Base-by-base conservation (phyloP, 2,329 filamentous ascomycete genomes). In the Trichophyton schoenleinii region DNA sequence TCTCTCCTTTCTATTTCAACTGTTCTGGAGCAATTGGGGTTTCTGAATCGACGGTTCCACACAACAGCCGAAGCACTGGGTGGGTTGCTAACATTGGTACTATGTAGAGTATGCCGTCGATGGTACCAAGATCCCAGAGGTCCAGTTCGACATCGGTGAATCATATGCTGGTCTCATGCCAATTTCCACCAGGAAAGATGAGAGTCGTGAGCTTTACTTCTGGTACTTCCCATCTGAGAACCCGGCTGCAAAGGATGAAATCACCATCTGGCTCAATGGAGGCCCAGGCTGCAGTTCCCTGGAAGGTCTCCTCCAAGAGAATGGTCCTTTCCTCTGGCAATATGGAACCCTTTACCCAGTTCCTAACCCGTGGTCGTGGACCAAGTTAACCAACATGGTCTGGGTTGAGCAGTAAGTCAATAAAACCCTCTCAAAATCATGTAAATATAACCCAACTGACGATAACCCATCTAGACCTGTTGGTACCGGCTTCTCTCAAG, bases 321-420 rank as follows among this genome's bases (percentile, higher is more conserved):
- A 90, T 67, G 88, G 89, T 0, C 86, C 88, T 0, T 87, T 89
- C 67, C 62, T 81, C 3, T 89, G 86, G 86, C 82, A 87, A 69
- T 60, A 60, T 44, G 89, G 89, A 38, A 91, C 87, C 0, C 81
- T 79, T 61, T 78, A 79, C 18, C 87, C 87, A 0, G 78, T 84
- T 0, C 74, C 77, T 52, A 91, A 91, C 69, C 79, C 81, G 0
- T 91, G 86, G 75, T 81, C 81, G n/a, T 91, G 87, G 87, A 82
- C 83, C 63, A 87, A 87, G 58, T 73, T 92, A 41, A 88, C 87
- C 60, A 90, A 91, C 71, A 82, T 91, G 68, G 76, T 94, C 55
- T 94, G 85, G 82, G 79, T 88, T 7, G 87, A 89, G 67, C 86
- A 88, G 69, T 85, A 83, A 3, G 74, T 49, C 18, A 44, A 15